These are phyloP conservation scores for Plasmodium ovale DNA, from an alignment of 169 alveolate species.

Conservation along the genomic window DNA sequence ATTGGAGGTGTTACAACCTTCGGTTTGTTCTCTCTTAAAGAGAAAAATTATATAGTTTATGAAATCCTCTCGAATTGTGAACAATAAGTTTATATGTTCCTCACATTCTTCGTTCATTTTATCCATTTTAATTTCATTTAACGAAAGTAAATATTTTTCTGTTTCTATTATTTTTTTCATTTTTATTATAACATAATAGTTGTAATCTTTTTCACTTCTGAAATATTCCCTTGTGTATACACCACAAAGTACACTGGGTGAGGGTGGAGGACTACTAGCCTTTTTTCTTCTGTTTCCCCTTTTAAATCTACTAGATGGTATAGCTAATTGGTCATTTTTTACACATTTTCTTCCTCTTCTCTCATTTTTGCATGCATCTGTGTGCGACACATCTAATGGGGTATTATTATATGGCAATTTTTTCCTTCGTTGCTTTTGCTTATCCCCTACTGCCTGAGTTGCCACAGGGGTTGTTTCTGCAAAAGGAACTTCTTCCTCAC, in stretches of 20 bases:
- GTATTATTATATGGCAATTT: too few relatives aligned
- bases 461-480: neutral
- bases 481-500: too few relatives aligned
- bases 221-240: neutral
- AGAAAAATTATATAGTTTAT: conserved; percentile 42
- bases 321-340: too few relatives aligned
- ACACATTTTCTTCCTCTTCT: too few relatives aligned
- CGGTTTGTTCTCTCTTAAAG: too few relatives aligned
- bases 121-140: conserved; percentile 20
- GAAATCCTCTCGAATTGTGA: conserved; percentile 33
- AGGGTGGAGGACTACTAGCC: too few relatives aligned
- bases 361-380: too few relatives aligned
- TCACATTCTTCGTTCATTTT: conserved; percentile 42
- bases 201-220: conserved; percentile 4
- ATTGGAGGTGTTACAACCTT: too few relatives aligned
- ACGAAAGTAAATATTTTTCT: conserved; percentile 18
- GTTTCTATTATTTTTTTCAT: conserved; percentile 9
- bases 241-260: neutral
- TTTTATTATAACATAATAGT: conserved; percentile 9
- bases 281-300: too few relatives aligned
- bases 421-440: too few relatives aligned
- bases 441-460: neutral
- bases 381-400: too few relatives aligned
- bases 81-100: conserved; percentile 24
- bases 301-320: too few relatives aligned